Percentiles rank a stretch among this genome's conserved stretches.
Evolutionary conservation across 805 yeast genomes (phyloP).

Genomic region (Maudiozyma barnettii): DNA sequence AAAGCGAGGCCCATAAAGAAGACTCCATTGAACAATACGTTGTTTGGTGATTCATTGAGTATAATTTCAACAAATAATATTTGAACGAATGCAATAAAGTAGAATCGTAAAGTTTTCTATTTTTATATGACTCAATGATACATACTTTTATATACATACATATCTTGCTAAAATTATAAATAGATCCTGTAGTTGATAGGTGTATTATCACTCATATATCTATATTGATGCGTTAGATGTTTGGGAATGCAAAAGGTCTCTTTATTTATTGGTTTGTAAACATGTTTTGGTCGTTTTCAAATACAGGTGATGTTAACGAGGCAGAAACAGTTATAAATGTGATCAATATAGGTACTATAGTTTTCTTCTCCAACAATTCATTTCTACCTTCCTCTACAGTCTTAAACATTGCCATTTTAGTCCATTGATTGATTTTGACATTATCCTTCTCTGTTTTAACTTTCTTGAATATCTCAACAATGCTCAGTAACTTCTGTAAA

Average conservation of each 20-base stretch:
- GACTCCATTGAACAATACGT: conserved; percentile 4
- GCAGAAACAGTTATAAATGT: not conserved
- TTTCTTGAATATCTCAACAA: conserved; percentile 18
- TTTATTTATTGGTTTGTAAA: conserved; percentile 10
- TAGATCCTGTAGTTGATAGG: not conserved
- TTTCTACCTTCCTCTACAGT: conserved; percentile 17
- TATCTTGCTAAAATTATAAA: not conserved
- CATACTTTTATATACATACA: conserved; percentile 7
- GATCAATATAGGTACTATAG: conserved; percentile 1
- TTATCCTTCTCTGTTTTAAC: not conserved
- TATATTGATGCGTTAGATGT: not conserved
- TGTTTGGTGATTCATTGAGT: conserved; percentile 15
- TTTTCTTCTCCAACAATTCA: conserved; percentile 19
- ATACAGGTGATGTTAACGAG: not conserved
- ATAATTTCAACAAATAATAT: conserved; percentile 7
- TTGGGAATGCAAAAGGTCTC: not conserved
- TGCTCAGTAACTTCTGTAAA: conserved; percentile 19
- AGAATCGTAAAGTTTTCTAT: conserved; percentile 2
- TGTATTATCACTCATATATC: too few species aligned
- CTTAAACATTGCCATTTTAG: conserved; percentile 16
- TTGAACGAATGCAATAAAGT: conserved; percentile 5
- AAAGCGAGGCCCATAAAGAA: conserved; percentile 37
- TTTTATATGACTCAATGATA: conserved; percentile 21
- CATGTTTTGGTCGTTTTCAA: conserved; percentile 6
- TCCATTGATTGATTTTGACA: conserved; percentile 13